Evolutionary conservation across 805 yeast genomes (phyloP).

Genomic region (Scheffersomyces stipitis): DNA sequence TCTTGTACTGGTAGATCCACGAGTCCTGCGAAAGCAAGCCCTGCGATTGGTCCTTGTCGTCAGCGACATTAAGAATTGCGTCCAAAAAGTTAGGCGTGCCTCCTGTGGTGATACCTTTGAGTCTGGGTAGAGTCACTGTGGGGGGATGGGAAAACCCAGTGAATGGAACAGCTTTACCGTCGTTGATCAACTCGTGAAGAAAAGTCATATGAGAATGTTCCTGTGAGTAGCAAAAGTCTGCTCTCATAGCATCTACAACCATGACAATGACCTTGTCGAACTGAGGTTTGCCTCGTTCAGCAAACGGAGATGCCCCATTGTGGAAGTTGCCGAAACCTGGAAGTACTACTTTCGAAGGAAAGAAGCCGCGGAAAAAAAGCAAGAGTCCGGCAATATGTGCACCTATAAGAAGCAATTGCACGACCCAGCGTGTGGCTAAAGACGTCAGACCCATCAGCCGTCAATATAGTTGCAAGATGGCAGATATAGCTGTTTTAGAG

Average conservation of each 20-base stretch:
- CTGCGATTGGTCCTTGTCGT: slow-evolving; percentile 73
- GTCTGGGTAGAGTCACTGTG: slow-evolving; percentile 90
- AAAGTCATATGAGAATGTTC: slow-evolving; percentile 59
- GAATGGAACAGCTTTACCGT: slow-evolving; percentile 78
- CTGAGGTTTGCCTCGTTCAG: slow-evolving; percentile 33
- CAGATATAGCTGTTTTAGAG: background rate
- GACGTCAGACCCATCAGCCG: background rate
- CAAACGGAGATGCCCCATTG: slow-evolving; percentile 20
- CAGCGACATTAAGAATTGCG: slow-evolving; percentile 91
- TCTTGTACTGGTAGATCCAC: slow-evolving; percentile 72
- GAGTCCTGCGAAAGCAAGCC: slow-evolving; percentile 75
- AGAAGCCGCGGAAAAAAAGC: slow-evolving; percentile 78
- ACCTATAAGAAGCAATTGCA: slow-evolving; percentile 9
- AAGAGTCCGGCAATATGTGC: slow-evolving; percentile 47
- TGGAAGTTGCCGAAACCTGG: slow-evolving; percentile 51
- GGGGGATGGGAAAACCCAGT: slow-evolving; percentile 95
- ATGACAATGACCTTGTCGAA: slow-evolving; percentile 73
- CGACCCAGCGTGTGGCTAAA: slow-evolving; percentile 14
- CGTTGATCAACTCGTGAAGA: slow-evolving; percentile 62
- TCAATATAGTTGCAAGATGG: background rate
- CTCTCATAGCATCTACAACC: slow-evolving; percentile 90
- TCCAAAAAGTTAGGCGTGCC: slow-evolving; percentile 92
- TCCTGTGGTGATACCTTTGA: slow-evolving; percentile 93
- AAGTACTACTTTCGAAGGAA: slow-evolving; percentile 82
- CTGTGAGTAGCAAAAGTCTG: slow-evolving; percentile 77